Evolutionary conservation across 2,329 filamentous ascomycete species (phyloP), one percentile per base, ranked within the genome.

Genomic region (Colletotrichum costaricense): DNA sequence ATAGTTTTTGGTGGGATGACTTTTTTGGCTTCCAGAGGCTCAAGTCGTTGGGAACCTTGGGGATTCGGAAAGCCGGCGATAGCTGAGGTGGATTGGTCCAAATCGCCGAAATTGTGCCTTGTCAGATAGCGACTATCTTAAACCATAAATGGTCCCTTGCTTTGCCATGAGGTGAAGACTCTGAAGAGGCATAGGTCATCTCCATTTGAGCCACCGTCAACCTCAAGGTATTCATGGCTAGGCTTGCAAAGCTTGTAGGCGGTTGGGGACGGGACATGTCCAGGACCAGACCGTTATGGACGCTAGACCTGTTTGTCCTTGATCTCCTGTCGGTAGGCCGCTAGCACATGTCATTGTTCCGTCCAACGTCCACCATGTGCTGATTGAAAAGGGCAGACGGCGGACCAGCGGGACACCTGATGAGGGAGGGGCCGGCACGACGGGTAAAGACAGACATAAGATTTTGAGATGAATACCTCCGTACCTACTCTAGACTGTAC

Each of bases 1-100:
- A 49, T 57, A 64, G 67, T 68, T 73, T 65, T 73, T 66, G 67
- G 67, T 71, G 71, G 71, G 71, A 73, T 73, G 71, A 54, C 67
- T 33, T 49, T 49, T 69, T 60, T 28, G 60, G 33, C 30, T 30
- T 52, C 62, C 49, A 24, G 28, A 55, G 28, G 26, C 14, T n/a
- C 60, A 33, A n/a, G 71, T 73, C 67, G 71, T 71, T 71, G 71
- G 60, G 33, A 35, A 35, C 12, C 33, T 35, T 35, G 33, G 33
- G 70, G 70, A 24, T 66, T 71, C 67, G 60, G 67, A n/a, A 60
- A 33, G 28, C 28, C 28, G n/a, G 19, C 19, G 11, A 19, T 58
- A 49, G 68, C 68, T 72, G 4, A 35, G 33, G 33, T 11, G 69
- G 57, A 72, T 72, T 72, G 65, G 60, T 14, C 56, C 26, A 69